phyloP scores from a whole-genome alignment of 75 land plant species.

The Ceratopteris richardii region DNA sequence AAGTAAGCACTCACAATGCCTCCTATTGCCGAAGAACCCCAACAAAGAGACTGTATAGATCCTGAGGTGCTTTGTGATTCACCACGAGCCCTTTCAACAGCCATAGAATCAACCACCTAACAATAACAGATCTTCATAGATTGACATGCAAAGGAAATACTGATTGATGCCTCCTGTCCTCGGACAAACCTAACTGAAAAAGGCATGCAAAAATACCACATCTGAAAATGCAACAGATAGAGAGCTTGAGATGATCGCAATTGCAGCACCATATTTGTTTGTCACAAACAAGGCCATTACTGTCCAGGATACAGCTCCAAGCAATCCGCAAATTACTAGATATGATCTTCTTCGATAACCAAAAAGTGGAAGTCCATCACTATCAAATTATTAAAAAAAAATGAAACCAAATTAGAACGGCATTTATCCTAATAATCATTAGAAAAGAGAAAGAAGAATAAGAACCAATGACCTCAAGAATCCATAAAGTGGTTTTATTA shows the following conservation, averaged over 20 bases:
- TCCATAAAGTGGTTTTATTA: slow-evolving; percentile 92
- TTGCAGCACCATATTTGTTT: slow-evolving; percentile 79
- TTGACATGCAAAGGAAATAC: no score
- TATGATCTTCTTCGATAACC: slow-evolving; percentile 98
- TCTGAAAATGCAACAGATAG: slow-evolving; percentile 98
- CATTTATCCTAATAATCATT: no score
- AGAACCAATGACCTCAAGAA: slow-evolving; percentile 61
- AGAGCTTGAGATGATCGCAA: slow-evolving; percentile 88
- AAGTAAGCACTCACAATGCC: slow-evolving; percentile 97
- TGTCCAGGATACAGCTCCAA: slow-evolving; percentile 90
- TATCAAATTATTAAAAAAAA: no score
- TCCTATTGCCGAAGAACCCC: slow-evolving; percentile 98
- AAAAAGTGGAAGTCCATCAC: slow-evolving; percentile 94
- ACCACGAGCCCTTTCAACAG: slow-evolving; percentile 96
- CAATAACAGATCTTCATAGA: slow-evolving; percentile 8
- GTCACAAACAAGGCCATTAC: slow-evolving; percentile 80
- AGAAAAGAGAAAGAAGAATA: background rate
- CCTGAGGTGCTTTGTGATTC: slow-evolving; percentile 91
- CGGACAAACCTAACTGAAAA: background rate
- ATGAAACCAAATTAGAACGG: slow-evolving; percentile 4
- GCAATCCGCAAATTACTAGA: slow-evolving; percentile 78
- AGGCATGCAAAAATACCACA: slow-evolving; percentile 60
- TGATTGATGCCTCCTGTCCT: no score
- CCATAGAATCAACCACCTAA: slow-evolving; percentile 99
- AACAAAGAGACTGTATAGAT: slow-evolving; percentile 92